Percentiles rank a stretch among this genome's conserved stretches.
These are phyloP conservation scores for Hanseniaspora pseudoguilliermondii DNA, from an alignment of 805 yeast genomes.

Conservation along the genomic window DNA sequence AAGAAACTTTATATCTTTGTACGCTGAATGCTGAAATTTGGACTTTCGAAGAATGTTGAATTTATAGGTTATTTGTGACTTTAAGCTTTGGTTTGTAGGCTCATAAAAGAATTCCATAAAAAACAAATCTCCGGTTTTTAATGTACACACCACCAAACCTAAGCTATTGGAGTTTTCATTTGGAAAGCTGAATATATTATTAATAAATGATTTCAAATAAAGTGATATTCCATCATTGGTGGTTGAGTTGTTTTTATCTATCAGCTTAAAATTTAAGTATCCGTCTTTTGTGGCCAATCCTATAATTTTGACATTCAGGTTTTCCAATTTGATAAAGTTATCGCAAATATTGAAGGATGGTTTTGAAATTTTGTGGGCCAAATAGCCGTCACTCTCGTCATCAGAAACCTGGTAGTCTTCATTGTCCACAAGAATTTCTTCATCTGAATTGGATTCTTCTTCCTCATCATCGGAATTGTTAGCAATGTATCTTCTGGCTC, in stretches of 20 bases:
- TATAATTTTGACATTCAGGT: neutral
- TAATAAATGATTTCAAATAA: neutral
- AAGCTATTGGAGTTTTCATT: neutral
- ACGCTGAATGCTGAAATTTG: slow-evolving; percentile 4
- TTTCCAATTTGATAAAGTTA: neutral
- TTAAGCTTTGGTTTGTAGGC: neutral
- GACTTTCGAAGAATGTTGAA: slow-evolving; percentile 2
- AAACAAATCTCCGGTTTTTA: slow-evolving; percentile 5
- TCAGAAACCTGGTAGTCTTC: slow-evolving; percentile 2
- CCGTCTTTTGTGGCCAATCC: slow-evolving; percentile 7
- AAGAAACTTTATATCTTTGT: neutral
- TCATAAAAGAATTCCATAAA: neutral
- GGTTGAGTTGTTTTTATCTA: neutral
- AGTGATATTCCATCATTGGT: slow-evolving; percentile 5
- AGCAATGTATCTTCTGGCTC: neutral
- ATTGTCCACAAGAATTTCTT: neutral
- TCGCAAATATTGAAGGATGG: neutral
- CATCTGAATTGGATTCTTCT: neutral
- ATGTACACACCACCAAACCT: neutral
- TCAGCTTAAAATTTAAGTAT: slow-evolving; percentile 7
- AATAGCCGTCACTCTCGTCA: slow-evolving; percentile 3
- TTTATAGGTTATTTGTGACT: neutral
- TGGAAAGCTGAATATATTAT: neutral
- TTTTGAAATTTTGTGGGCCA: neutral
- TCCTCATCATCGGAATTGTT: neutral